Evolutionary conservation across 805 yeast species (phyloP).

Genomic region (Kregervanrija fluxuum): DNA sequence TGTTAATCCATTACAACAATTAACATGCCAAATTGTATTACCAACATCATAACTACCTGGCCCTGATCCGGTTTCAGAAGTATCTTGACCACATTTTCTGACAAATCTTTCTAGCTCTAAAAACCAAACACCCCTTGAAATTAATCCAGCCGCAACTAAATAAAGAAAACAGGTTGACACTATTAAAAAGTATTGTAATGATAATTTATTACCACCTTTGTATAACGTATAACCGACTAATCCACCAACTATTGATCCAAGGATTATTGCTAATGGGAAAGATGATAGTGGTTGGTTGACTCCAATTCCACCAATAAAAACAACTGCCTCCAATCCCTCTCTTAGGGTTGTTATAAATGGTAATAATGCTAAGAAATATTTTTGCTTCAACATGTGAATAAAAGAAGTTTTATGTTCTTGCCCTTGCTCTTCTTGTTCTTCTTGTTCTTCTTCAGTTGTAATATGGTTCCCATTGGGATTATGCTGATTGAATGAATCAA

Average conservation of each 20-base stretch:
- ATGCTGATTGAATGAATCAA: constrained; percentile 20
- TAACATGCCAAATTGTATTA: constrained; percentile 86
- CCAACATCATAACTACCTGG: constrained; percentile 86
- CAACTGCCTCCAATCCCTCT: constrained; percentile 89
- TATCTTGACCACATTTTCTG: constrained; percentile 73
- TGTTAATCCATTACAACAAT: constrained; percentile 88
- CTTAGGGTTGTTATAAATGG: constrained; percentile 84
- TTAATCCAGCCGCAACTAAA: constrained; percentile 78
- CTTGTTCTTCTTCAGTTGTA: background rate
- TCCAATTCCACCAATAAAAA: constrained; percentile 85
- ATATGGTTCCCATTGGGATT: background rate
- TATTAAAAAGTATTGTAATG: constrained; percentile 67
- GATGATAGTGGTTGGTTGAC: constrained; percentile 61
- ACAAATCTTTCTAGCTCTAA: constrained; percentile 75
- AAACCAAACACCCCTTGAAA: constrained; percentile 87
- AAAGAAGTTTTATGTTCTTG: background rate
- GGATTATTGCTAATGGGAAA: constrained; percentile 53
- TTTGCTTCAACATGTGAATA: constrained; percentile 35
- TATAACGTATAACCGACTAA: constrained; percentile 62
- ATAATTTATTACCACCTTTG: constrained; percentile 70
- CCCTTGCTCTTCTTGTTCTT: background rate
- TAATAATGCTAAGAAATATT: constrained; percentile 62
- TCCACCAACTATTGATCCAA: constrained; percentile 54
- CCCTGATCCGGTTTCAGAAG: constrained; percentile 83
- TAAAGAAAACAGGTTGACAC: constrained; percentile 75